phyloP scores from a whole-genome alignment of 345 rosid species.

The Nasturtium officinale region DNA sequence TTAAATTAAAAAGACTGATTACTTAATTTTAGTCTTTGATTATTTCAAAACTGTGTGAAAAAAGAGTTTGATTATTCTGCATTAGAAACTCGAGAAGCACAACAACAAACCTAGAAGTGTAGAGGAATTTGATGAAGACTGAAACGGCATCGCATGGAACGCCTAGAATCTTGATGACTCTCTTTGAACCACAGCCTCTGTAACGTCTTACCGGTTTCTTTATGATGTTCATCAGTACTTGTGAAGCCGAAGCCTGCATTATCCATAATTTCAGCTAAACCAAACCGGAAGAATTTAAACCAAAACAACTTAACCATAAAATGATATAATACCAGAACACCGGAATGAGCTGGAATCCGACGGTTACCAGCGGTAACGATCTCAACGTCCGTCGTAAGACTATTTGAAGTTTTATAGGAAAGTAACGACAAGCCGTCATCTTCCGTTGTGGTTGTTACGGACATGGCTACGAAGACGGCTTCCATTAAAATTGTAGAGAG shows the following conservation, averaged over 20 bases:
- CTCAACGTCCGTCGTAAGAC: slow-evolving; percentile 49
- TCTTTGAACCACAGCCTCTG: slow-evolving; percentile 48
- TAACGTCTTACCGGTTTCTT: slow-evolving; percentile 61
- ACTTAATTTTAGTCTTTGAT: slow-evolving; percentile 20
- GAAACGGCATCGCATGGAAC: slow-evolving; percentile 85
- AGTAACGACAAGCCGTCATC: slow-evolving; percentile 30
- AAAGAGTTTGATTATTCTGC: not conserved
- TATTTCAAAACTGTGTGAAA: not conserved
- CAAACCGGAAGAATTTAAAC: slow-evolving; percentile 1
- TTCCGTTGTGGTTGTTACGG: slow-evolving; percentile 21
- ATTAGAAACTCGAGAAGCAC: not conserved
- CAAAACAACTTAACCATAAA: not conserved
- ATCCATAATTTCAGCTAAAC: not conserved
- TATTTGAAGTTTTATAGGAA: slow-evolving; percentile 23
- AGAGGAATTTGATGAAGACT: slow-evolving; percentile 62
- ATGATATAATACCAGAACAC: slow-evolving; percentile 56
- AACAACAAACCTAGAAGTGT: slow-evolving; percentile 61
- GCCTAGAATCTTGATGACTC: slow-evolving; percentile 68
- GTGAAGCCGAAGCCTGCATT: slow-evolving; percentile 67
- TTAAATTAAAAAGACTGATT: not conserved
- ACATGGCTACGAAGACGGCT: slow-evolving; percentile 10
- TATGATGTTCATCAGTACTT: slow-evolving; percentile 66
- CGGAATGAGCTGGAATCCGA: slow-evolving; percentile 70
- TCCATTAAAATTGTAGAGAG: slow-evolving; percentile 28
- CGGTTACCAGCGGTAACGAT: slow-evolving; percentile 71